phyloP scores from a whole-genome alignment of 495 filamentous ascomycete genomes.

The Penicillium antarcticum region DNA sequence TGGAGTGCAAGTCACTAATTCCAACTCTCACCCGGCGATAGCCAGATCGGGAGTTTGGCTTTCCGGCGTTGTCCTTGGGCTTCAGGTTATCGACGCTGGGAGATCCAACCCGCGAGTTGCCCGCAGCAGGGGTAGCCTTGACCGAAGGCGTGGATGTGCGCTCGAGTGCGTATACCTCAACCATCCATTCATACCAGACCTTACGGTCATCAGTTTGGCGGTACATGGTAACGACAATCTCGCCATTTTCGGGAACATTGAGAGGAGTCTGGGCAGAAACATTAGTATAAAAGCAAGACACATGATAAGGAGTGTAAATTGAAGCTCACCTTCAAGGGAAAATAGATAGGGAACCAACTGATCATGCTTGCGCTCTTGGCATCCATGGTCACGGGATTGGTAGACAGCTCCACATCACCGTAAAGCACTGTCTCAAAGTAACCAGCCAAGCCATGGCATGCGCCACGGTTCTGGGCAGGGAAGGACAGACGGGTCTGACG shows the following conservation, averaged over 20 bases:
- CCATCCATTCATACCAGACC: constrained; percentile 99
- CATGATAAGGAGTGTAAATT: neutral
- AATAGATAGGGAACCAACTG: constrained; percentile 98
- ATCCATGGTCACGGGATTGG: constrained; percentile 87
- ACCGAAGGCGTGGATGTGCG: constrained; percentile 13
- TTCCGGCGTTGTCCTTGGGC: constrained; percentile 16
- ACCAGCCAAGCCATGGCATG: constrained; percentile 86
- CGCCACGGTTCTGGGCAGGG: constrained; percentile 66
- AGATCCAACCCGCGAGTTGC: constrained; percentile 29
- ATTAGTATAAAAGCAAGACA: neutral
- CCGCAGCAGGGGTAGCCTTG: constrained; percentile 29
- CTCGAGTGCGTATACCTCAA: constrained; percentile 71
- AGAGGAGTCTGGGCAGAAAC: constrained; percentile 64
- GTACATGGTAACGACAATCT: constrained; percentile 90
- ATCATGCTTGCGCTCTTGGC: constrained; percentile 94
- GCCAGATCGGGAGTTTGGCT: constrained; percentile 41
- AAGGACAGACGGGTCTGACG: constrained; percentile 73
- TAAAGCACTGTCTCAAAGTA: constrained; percentile 97
- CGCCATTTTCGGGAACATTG: constrained; percentile 78
- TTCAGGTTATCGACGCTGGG: constrained; percentile 27
- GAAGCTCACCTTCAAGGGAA: constrained; percentile 79
- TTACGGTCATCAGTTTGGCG: constrained; percentile 90
- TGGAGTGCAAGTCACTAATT: constrained; percentile 81
- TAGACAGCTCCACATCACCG: constrained; percentile 79
- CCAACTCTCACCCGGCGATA: constrained; percentile 70